Base-by-base conservation (phyloP, 2,329 filamentous ascomycete species). In the Cylindrodendrum hubeiense region DNA sequence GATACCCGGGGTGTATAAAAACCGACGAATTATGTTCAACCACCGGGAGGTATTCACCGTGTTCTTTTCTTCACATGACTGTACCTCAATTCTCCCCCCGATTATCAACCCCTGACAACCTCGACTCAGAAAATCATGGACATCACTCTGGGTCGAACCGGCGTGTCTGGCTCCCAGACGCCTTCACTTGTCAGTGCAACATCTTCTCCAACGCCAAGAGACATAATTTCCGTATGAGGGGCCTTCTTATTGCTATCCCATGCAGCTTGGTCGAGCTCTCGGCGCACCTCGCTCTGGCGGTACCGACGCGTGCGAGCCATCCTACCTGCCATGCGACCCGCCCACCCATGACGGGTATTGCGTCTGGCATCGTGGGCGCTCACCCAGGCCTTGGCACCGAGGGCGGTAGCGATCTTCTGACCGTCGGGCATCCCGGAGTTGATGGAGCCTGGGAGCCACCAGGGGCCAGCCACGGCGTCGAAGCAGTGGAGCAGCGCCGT, bases 401-500 rank as follows among this genome's bases (percentile, higher is more conserved):
- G 76, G 21, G 81, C 82, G 39, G 81, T 77, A 2, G 88, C 88
- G 26, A 89, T 86, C 61, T 88, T 84, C 26, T 85, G 75, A 0
- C 90, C 90, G 12, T 85, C 83, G 0, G 88, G 86, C 10, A 84
- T 83, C 1, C 89, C 89, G 2, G 82, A 80, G 24, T 85, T 86
- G 55, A 89, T 85, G 55, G 87, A 85, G 0, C 89, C 88, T 37
- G 88, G 89, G 2, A 90, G 76, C 77, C 87, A 90, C 86, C 87
- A 90, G 1, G 87, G 87, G 47, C 87, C 89, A 21, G 82, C 79
- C 26, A 90, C 84, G 9, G 79, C 80, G 71, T 91, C 87, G 77
- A 91, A 89, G 57, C 86, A 87, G 75, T 92, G 90, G 17, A 93
- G 81, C 5, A 93, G 84, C 0, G 86, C 85, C 0, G 88, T 91